Conservation (phyloP, 73 alveolate genomes). For the Paramecium primaurelia region DNA sequence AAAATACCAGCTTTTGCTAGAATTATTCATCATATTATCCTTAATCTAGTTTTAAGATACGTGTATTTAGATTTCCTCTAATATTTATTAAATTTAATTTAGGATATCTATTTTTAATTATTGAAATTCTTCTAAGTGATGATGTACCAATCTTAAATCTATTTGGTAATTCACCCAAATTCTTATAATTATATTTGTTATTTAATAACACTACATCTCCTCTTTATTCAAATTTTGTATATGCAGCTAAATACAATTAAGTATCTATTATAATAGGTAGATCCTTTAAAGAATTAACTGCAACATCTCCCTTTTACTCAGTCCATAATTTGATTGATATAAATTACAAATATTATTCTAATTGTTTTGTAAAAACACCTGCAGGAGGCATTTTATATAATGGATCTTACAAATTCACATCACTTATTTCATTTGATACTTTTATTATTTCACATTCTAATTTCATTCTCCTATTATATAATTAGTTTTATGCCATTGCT, state of each 20-base stretch:
- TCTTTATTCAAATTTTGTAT: slow-evolving; percentile 64
- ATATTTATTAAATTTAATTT: slow-evolving; percentile 57
- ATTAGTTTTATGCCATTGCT: slow-evolving; percentile 62
- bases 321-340: neutral
- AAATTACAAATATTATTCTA: slow-evolving; percentile 61
- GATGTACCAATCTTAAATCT: slow-evolving; percentile 70
- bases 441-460: slow-evolving; percentile 3
- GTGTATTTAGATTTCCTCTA: slow-evolving; percentile 73
- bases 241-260: slow-evolving; percentile 61
- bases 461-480: slow-evolving; percentile 17
- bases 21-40: slow-evolving; percentile 69
- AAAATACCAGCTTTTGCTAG: slow-evolving; percentile 77
- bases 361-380: slow-evolving; percentile 73
- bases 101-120: slow-evolving; percentile 59
- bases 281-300: slow-evolving; percentile 75
- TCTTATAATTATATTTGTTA: slow-evolving; percentile 20
- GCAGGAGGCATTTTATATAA: slow-evolving; percentile 67
- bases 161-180: slow-evolving; percentile 65
- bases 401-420: slow-evolving; percentile 64
- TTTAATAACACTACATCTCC: slow-evolving; percentile 56
- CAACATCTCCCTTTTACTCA: slow-evolving; percentile 64
- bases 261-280: slow-evolving; percentile 65
- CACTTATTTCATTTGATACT: slow-evolving; percentile 60
- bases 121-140: slow-evolving; percentile 68
- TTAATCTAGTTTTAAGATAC: slow-evolving; percentile 65